phyloP scores from a whole-genome alignment of 177 flowering plant genomes.

The Vitis hybrid region DNA sequence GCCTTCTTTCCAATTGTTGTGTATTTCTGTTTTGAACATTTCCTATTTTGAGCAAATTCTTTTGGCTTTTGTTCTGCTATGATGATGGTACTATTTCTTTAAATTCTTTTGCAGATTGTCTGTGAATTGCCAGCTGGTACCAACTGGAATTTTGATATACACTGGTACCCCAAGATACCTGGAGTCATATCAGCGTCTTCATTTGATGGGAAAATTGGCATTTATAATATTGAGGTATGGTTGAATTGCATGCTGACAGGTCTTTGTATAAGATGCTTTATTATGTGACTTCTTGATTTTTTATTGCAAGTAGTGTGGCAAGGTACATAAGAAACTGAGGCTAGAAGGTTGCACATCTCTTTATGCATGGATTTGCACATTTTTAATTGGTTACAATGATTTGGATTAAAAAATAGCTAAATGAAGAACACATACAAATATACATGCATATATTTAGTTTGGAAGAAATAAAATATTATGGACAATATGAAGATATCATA shows the following conservation, averaged over 20 bases:
- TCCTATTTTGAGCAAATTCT: background rate
- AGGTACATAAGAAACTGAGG: background rate
- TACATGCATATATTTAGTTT: no score
- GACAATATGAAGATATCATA: no score
- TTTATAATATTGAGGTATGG: conserved; percentile 90
- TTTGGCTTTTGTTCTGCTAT: conserved; percentile 1
- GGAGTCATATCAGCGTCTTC: conserved; percentile 97
- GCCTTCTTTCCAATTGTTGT: background rate
- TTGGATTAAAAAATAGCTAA: no score
- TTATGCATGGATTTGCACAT: no score
- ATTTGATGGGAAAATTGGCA: conserved; percentile 94
- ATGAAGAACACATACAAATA: no score
- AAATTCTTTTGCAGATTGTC: conserved; percentile 55
- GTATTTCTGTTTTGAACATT: background rate
- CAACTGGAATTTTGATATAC: conserved; percentile 96
- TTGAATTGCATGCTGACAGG: background rate
- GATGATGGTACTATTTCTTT: conserved; percentile 7
- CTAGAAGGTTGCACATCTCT: no score
- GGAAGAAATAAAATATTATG: no score
- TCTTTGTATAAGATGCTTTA: background rate
- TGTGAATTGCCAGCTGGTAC: conserved; percentile 85
- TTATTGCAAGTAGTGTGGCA: background rate
- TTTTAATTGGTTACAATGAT: no score
- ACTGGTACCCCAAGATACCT: conserved; percentile 95
- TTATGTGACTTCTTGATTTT: background rate